Percentiles rank a stretch among this genome's conserved stretches.
Conservation (phyloP, 2,329 filamentous ascomycete species). For the Biscogniauxia marginata region DNA sequence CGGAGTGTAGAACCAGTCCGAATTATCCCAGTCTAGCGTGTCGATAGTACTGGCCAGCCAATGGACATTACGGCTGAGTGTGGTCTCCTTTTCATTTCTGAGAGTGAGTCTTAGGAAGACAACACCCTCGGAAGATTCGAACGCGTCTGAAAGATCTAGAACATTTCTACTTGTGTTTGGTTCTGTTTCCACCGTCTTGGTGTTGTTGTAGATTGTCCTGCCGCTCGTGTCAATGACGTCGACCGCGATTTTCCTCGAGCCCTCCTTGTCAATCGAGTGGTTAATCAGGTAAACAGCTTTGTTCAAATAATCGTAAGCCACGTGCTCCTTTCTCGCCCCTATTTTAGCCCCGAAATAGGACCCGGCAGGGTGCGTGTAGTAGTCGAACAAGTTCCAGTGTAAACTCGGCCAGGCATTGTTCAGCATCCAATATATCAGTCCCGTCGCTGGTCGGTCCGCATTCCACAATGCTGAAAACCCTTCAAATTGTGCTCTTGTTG, state of each 20-base stretch:
- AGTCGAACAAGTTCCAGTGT: conserved; percentile 66
- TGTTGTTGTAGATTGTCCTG: conserved; percentile 36
- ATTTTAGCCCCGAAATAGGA: conserved; percentile 60
- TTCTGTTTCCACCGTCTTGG: conserved; percentile 33
- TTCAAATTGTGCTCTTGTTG: conserved; percentile 59
- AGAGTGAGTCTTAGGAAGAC: conserved; percentile 52
- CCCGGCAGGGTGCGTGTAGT: conserved; percentile 57
- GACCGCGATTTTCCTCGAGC: conserved; percentile 42
- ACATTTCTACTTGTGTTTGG: conserved; percentile 46
- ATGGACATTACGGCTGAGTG: conserved; percentile 59
- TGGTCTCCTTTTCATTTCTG: conserved; percentile 26
- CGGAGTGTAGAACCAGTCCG: conserved; percentile 60
- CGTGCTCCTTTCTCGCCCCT: conserved; percentile 49
- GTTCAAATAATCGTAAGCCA: conserved; percentile 52
- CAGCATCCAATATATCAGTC: conserved; percentile 66
- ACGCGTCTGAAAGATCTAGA: conserved; percentile 29
- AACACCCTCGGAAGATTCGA: conserved; percentile 39
- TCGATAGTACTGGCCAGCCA: conserved; percentile 52
- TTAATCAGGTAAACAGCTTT: conserved; percentile 54
- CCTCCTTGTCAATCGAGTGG: conserved; percentile 41
- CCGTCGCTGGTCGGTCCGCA: conserved; percentile 52
- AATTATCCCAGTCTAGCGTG: conserved; percentile 52
- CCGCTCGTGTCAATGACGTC: conserved; percentile 52
- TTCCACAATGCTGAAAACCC: conserved; percentile 52
- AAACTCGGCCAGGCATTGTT: conserved; percentile 64